Evolutionary conservation across 2,329 filamentous ascomycete species (phyloP).

Genomic region (Fusarium compactum): DNA sequence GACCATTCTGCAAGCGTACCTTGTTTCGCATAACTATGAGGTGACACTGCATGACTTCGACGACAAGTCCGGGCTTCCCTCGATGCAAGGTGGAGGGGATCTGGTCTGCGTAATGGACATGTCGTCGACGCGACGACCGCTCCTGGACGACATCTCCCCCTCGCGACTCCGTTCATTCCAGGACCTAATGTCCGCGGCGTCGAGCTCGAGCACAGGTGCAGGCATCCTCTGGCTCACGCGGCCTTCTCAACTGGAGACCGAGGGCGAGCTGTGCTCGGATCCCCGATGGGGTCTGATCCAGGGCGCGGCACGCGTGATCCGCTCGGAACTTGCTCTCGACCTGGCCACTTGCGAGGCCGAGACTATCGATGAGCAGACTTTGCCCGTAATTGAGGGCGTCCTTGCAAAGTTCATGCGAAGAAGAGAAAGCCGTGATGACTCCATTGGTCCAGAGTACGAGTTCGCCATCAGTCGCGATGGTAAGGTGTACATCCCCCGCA

Average conservation of each 20-base stretch:
- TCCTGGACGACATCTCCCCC: constrained; percentile 7
- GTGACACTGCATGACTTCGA: constrained; percentile 11
- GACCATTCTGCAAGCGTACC: constrained; percentile 1
- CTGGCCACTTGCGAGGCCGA: constrained; percentile 10
- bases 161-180: constrained; percentile 8
- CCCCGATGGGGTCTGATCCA: constrained; percentile 7
- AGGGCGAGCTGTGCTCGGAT: constrained; percentile 8
- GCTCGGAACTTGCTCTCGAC: constrained; percentile 7
- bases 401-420: constrained; percentile 12
- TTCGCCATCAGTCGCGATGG: constrained; percentile 8
- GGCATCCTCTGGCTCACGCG: constrained; percentile 12
- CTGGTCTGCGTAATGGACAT: constrained; percentile 9
- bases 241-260: constrained; percentile 3
- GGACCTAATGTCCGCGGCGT: constrained; percentile 3
- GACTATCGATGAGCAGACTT: neutral
- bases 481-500: constrained; percentile 8
- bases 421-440: constrained; percentile 3
- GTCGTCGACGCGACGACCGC: constrained; percentile 3
- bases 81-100: constrained; percentile 9
- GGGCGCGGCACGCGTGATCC: constrained; percentile 6
- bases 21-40: constrained; percentile 3
- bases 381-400: constrained; percentile 2
- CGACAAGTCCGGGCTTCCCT: neutral
- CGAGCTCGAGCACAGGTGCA: constrained; percentile 3
- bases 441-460: constrained; percentile 11